Conservation (phyloP, 306 rosid genomes). For the Coriaria nepalensis region DNA sequence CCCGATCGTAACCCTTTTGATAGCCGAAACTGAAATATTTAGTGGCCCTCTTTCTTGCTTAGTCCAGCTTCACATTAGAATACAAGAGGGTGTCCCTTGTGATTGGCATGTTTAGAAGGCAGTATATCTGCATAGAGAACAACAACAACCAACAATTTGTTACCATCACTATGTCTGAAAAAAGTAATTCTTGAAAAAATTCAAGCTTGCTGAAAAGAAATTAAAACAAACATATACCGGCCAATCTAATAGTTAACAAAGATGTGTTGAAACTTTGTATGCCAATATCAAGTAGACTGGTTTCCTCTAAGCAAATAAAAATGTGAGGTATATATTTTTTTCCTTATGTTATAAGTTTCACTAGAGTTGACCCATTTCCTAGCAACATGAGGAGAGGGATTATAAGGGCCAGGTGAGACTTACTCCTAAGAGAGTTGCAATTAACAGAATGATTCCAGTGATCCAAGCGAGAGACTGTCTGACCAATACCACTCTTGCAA, state of each 20-base stretch:
- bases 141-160: not conserved
- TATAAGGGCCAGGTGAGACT: slow-evolving; percentile 10
- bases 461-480: slow-evolving; percentile 73
- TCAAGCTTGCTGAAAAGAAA: too few relatives aligned
- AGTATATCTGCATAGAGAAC: slow-evolving; percentile 36
- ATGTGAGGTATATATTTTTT: too few relatives aligned
- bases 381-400: too few relatives aligned
- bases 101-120: slow-evolving; percentile 61
- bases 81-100: slow-evolving; percentile 83
- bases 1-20: not conserved
- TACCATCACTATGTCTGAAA: too few relatives aligned
- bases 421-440: slow-evolving; percentile 89
- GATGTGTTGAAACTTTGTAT: too few relatives aligned
- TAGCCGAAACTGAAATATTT: not conserved
- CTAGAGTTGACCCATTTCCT: too few relatives aligned
- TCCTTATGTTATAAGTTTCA: too few relatives aligned
- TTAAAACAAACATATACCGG: too few relatives aligned
- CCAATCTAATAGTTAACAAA: too few relatives aligned
- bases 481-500: slow-evolving; percentile 42
- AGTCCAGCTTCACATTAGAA: slow-evolving; percentile 82
- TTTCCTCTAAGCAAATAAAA: too few relatives aligned
- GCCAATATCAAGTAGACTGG: too few relatives aligned
- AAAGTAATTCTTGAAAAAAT: too few relatives aligned
- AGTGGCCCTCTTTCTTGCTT: slow-evolving; percentile 16
- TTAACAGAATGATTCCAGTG: slow-evolving; percentile 67